Conservation (phyloP, 441 rosid genomes). For the Bruguiera hainesii region DNA sequence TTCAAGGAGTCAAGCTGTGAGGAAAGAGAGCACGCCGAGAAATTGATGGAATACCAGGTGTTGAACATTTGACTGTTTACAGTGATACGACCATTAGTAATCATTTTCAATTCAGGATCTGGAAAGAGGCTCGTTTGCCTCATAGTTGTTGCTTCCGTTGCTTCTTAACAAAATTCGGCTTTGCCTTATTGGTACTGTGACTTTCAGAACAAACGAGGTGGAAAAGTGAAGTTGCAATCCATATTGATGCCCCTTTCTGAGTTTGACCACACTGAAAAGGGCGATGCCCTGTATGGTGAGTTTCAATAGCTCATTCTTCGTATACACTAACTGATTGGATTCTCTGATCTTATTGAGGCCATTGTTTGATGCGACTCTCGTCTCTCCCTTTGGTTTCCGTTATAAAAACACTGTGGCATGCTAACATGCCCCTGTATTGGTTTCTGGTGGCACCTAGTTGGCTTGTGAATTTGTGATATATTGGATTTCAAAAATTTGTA, state of each 20-base stretch:
- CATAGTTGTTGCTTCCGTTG: no score
- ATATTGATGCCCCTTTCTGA: conserved; percentile 68
- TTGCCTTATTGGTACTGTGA: conserved; percentile 9
- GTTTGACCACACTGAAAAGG: conserved; percentile 81
- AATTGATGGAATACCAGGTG: conserved; percentile 93
- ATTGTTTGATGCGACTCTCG: neutral
- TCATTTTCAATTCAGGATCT: neutral
- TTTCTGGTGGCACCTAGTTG: neutral
- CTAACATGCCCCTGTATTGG: neutral
- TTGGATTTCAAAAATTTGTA: neutral
- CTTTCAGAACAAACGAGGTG: conserved; percentile 77
- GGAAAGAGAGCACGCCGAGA: conserved; percentile 91
- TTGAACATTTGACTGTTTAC: neutral
- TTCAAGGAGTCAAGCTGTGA: conserved; percentile 91
- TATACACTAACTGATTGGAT: neutral
- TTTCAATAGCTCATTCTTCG: conserved; percentile 2
- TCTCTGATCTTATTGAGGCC: neutral
- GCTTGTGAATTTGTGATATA: neutral
- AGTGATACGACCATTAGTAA: neutral
- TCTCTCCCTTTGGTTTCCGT: neutral
- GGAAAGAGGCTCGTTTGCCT: neutral
- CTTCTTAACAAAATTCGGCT: neutral
- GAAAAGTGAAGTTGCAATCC: conserved; percentile 79
- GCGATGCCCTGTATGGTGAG: conserved; percentile 91
- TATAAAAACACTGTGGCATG: neutral